Conservation (phyloP, 2,329 filamentous ascomycete species). For the Xylaria digitata region DNA sequence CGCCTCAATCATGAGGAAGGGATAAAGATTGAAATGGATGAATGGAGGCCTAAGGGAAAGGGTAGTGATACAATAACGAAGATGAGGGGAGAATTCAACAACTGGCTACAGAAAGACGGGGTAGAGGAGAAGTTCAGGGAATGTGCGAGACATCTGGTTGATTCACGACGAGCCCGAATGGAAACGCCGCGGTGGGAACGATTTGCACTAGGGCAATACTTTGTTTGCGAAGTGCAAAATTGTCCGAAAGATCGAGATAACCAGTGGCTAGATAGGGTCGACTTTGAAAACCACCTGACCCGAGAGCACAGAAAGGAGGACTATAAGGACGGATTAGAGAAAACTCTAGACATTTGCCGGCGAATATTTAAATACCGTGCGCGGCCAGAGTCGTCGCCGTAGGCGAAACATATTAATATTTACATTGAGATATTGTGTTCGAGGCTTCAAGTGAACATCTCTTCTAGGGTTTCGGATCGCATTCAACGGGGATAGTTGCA, state of each 20-base stretch:
- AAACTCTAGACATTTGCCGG: not conserved
- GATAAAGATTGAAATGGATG: slow-evolving; percentile 16
- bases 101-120: slow-evolving; percentile 12
- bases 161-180: slow-evolving; percentile 2
- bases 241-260: slow-evolving; percentile 23
- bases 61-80: not conserved
- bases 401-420: not conserved
- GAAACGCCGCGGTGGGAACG: slow-evolving; percentile 29
- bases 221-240: slow-evolving; percentile 18
- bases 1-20: slow-evolving; percentile 26
- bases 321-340: slow-evolving; percentile 5
- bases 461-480: too few species aligned
- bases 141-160: slow-evolving; percentile 13
- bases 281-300: slow-evolving; percentile 28
- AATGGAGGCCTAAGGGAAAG: slow-evolving; percentile 10
- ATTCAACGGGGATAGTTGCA: too few species aligned
- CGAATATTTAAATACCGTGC: not conserved
- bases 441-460: too few species aligned
- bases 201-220: slow-evolving; percentile 31
- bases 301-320: slow-evolving; percentile 8
- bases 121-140: slow-evolving; percentile 4
- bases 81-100: not conserved
- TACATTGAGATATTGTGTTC: too few species aligned
- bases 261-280: slow-evolving; percentile 20
- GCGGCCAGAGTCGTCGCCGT: not conserved